phyloP scores from a whole-genome alignment of 2,329 filamentous ascomycete genomes.

The Pestalotiopsis sp. region DNA sequence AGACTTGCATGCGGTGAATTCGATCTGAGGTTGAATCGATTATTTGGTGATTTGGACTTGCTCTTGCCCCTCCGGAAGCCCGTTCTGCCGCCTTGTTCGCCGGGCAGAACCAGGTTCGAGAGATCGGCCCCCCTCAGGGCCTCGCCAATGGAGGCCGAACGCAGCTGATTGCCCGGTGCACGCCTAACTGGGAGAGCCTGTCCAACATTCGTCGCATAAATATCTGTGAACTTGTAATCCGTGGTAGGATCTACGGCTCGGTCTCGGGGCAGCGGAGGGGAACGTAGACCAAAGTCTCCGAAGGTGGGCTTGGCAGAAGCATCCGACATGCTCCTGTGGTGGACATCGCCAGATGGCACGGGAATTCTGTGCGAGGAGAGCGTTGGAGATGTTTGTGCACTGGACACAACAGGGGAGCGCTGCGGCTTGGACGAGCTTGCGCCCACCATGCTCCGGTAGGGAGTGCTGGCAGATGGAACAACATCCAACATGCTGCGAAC shows the following conservation, averaged over 20 bases:
- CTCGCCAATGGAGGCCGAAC: conserved; percentile 51
- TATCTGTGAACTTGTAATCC: conserved; percentile 65
- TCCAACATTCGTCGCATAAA: conserved; percentile 54
- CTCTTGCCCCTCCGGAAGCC: conserved; percentile 41
- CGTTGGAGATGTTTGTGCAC: conserved; percentile 50
- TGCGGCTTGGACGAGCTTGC: conserved; percentile 14
- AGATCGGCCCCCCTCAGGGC: conserved; percentile 56
- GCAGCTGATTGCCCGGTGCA: conserved; percentile 28
- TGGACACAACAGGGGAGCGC: conserved; percentile 35
- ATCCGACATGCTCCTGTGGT: conserved; percentile 60
- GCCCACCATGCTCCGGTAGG: conserved; percentile 57
- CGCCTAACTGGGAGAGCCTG: conserved; percentile 47
- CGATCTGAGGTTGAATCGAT: conserved; percentile 50
- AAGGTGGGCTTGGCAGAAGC: conserved; percentile 45
- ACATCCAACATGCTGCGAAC: conserved; percentile 69
- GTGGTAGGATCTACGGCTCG: conserved; percentile 45
- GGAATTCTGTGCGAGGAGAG: conserved; percentile 39
- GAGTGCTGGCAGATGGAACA: conserved; percentile 41
- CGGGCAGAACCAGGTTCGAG: conserved; percentile 50
- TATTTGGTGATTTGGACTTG: conserved; percentile 58
- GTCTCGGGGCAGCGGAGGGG: conserved; percentile 25
- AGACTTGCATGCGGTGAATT: conserved; percentile 45
- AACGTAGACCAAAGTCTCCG: conserved; percentile 46
- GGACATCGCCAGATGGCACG: conserved; percentile 30
- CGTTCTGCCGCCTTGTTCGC: conserved; percentile 41